Base-by-base conservation (phyloP, 1,284 basidiomycete species). In the Sanguinoderma infundibulare region DNA sequence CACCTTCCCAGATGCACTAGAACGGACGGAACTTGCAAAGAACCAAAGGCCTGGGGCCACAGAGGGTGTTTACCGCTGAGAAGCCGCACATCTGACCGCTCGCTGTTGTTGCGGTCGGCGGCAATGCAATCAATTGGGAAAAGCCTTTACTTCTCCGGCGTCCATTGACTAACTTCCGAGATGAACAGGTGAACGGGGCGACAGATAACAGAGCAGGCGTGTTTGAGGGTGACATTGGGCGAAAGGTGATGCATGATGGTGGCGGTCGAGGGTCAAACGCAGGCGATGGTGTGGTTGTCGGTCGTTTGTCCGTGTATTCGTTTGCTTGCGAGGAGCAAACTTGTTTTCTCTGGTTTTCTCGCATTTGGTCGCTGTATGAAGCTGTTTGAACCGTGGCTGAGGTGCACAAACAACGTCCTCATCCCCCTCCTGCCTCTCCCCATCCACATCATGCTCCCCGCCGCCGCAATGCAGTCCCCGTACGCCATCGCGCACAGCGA, bases 341-440 rank as follows among this genome's bases (percentile, higher is more conserved):
- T 83, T 89, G 87, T 89, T 87, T 87, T 87, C 85, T 80, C 78
- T 77, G 84, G 86, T 87, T 86, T 82, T 87, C 79, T 75, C 82
- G 77, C 79, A 84, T 88, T 89, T 89, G 87, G 80, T 81, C 83
- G 75, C 77, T 82, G 82, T 85, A 79, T 78, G 77, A 77, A 77
- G 79, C 77, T 85, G 85, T 83, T 86, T 74, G 64, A 66, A 62
- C 59, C 64, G 65, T 63, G 68, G 67, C 69, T 66, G 72, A 77
- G 76, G 77, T 76, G 79, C 76, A 79, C 73, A 73, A 72, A 72
- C 68, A 69, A 64, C 32, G 51, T 51, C 28, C 52, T 55, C 24
- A 22, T 39, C 59, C 54, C 63, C 35, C 59, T 55, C 55, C 63
- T 61, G 58, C 46, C 61, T 49, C 61, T 34, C 51, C 50, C 61